Evolutionary conservation across 352 stramenopile species (phyloP), one percentile per base, ranked within the genome.

Genomic region (Globisporangium camurandrum): DNA sequence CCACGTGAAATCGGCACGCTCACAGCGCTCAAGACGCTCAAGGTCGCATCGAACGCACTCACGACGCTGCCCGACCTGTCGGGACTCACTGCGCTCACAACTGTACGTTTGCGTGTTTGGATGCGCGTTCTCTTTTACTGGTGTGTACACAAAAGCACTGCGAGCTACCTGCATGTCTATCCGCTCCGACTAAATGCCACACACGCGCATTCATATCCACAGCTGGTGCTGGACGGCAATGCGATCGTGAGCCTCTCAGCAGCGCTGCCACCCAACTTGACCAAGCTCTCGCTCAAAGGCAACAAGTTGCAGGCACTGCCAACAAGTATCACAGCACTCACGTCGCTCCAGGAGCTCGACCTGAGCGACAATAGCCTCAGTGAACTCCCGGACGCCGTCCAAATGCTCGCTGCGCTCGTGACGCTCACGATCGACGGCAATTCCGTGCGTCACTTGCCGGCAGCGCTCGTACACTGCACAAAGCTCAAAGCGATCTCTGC

Each of bases 401-500:
- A 49, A 22, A 48, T 69, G 14, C 54, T 88, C 38, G 36, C 56
- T 4, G 69, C 84, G 26, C 54, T 93, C 14, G 74, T 86, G 30
- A 75, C 88, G 38, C 59, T 93, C 27, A 83, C 61, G 9, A 33
- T 92, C 34, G 80, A 93, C 57, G 55, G 60, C 22, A 93, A 93
- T 44, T 46, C 47, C 10, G 34, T 93, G 14, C 48, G 43, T 7
- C 44, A 64, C 14, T 41, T 92, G 11, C 75, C 83, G 0, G 47
- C 61, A 7, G 60, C 60, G 33, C 56, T 93, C n/a, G 71, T 62
- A 0, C 46, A 56, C 46, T 93, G 83, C 38, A 6, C 20, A 1
- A 89, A 89, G 54, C 75, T 93, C 10, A 87, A 85, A 42, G 62
- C 84, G n/a, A 41, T 92, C 16, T 90, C 77, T 1, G 80, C 71